Evolutionary conservation across 805 yeast genomes (phyloP), one percentile per base, ranked within the genome.

Genomic region (Saturnispora dispora): DNA sequence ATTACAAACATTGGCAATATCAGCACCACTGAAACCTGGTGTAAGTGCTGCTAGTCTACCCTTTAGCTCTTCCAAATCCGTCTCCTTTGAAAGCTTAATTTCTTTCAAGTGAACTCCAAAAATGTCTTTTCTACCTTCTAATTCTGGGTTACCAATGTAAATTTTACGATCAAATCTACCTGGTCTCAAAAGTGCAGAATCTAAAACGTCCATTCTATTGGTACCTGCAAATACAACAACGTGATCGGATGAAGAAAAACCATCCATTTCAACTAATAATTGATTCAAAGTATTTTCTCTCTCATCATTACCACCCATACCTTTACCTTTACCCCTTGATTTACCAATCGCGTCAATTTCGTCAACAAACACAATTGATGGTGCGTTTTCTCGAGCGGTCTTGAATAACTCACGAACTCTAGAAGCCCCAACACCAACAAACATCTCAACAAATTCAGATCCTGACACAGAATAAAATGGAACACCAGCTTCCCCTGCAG

Each of bases 341-440:
- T 85, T 88, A 64, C 97, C 97, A 64, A 89, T 90, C 20, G 97
- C 96, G 73, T 89, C 97, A 61, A 89, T 90, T 71, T 89, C 97
- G 71, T 89, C 97, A 48, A 89, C 88, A 64, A 89, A 89, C 50
- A 89, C 83, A 60, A 89, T 89, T 3, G 95, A 77, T 6, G 97
- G 97, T 0, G 96, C 93, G 73, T 81, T 84, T 56, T 85, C 85
- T 62, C 96, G 77, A 17, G 96, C 97, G 45, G 87, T 85, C 63
- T 85, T 83, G 71, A 89, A 89, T 62, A 89, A 74, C 63, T 90
- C 96, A 66, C 97, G 85, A 41, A 89, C 97, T 67, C 97, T 78
- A 3, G 91, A 83, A 4, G 96, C 96, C 71, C 96, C 96, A 25
- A 89, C 96, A 70, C 96, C 96, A 20, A 87, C 95, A 73, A 87